Conservation (phyloP, 352 stramenopile species). For the Elongisporangium senticosum region DNA sequence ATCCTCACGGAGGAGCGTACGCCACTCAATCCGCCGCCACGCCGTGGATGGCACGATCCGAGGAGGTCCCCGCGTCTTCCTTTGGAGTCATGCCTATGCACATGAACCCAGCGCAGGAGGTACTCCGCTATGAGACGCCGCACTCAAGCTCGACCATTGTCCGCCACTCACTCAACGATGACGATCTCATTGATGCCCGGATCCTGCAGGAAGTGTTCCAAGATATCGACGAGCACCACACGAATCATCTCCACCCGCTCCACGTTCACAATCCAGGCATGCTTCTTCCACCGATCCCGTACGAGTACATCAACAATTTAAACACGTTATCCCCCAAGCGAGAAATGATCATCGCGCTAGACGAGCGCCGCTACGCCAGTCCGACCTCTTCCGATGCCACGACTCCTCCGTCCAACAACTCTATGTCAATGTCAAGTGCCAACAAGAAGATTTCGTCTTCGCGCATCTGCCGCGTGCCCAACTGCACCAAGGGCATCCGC, state of each 20-base stretch:
- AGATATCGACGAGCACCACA: conserved; percentile 3
- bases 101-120: background rate
- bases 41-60: background rate
- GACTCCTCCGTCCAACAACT: conserved; percentile 14
- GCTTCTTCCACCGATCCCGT: background rate
- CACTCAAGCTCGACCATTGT: background rate
- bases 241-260: background rate
- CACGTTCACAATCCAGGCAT: background rate
- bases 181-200: conserved; percentile 12
- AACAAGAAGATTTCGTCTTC: conserved; percentile 57
- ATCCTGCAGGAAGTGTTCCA: conserved; percentile 13
- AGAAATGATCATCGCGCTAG: background rate
- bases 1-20: background rate
- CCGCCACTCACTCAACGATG: background rate
- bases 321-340: background rate
- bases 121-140: background rate
- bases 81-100: background rate
- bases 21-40: background rate
- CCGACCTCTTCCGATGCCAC: conserved; percentile 5
- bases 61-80: background rate
- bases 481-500: conserved; percentile 78
- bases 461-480: conserved; percentile 68
- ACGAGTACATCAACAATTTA: background rate
- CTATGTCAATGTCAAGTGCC: conserved; percentile 21
- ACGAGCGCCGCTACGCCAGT: conserved; percentile 1